Evolutionary conservation across 768 basidiomycete species (phyloP), one percentile per base, ranked within the genome.

Genomic region (Amanita pseudoporphyria): DNA sequence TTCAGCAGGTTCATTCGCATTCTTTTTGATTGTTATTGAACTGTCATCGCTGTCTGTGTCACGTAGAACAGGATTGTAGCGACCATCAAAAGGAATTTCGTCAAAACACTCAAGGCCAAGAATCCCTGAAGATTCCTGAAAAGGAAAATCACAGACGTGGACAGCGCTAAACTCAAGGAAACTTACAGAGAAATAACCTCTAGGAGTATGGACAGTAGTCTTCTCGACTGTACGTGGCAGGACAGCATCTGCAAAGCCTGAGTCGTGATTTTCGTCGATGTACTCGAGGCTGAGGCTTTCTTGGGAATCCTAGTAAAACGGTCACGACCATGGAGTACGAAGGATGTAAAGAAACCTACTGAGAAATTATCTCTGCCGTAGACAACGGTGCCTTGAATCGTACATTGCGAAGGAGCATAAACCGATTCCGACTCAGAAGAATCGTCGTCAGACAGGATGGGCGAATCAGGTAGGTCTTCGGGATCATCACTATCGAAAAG

Each of bases 221-320:
- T n/a, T 19, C 13, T 26, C 19, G 6, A 19, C 19, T 21, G 22
- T 6, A 16, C 10, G n/a, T 5, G 12, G 44, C 5, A 10, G 12
- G n/a, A 21, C 30, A 33, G 44, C 16, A 21, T 4, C 16, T 6
- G 14, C n/a, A 10, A 30, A 18, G 31, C 19, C 38, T 10, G n/a
- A n/a, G 38, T n/a, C 19, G 7, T 14, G 31, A 7, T 22, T 16
- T 31, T 47, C 45, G 9, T 47, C 35, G 16, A 38, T 37, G 22
- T 47, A 47, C 26, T 47, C 45, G 9, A 47, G 36, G 16, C 45
- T 35, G 36, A 35, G 45, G 14, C 22, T 45, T 33, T 45, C 32
- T 45, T 35, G 19, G 44, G 44, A 45, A 33, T 10, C 16, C 44
- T 45, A 10, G 7, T 33, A 13, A 22, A 18, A n/a, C n/a, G 9